Conservation (phyloP, 2,329 filamentous ascomycete genomes). For the Aureobasidium sp. region DNA sequence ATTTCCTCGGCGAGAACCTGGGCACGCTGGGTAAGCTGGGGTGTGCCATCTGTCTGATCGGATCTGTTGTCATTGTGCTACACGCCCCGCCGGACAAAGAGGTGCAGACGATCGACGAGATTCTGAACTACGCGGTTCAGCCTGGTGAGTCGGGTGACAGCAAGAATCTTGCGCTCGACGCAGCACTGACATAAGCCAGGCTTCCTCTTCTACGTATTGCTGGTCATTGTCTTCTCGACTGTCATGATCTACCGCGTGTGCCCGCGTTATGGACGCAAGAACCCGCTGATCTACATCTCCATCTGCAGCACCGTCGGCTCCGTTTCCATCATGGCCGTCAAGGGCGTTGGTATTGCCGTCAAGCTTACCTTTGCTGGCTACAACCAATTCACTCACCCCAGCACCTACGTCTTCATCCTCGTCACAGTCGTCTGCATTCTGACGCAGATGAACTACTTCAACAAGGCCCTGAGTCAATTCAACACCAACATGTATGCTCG, state of each 20-base stretch:
- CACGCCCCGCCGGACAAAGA: slow-evolving; percentile 93
- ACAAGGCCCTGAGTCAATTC: slow-evolving; percentile 95
- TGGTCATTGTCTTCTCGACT: slow-evolving; percentile 74
- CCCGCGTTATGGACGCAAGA: slow-evolving; percentile 85
- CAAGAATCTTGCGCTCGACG: not conserved
- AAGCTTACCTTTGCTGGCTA: slow-evolving; percentile 90
- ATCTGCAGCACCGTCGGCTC: slow-evolving; percentile 97
- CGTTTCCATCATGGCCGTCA: slow-evolving; percentile 97
- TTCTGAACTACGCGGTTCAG: slow-evolving; percentile 81
- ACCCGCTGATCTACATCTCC: slow-evolving; percentile 91
- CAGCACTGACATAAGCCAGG: slow-evolving; percentile 44
- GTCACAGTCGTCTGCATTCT: slow-evolving; percentile 88
- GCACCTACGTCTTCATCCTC: slow-evolving; percentile 96
- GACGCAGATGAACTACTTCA: slow-evolving; percentile 99
- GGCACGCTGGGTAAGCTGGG: slow-evolving; percentile 89
- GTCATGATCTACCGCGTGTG: slow-evolving; percentile 97
- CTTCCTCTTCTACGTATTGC: slow-evolving; percentile 78
- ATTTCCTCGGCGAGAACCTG: slow-evolving; percentile 84
- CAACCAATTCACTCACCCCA: slow-evolving; percentile 92
- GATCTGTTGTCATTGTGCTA: slow-evolving; percentile 93
- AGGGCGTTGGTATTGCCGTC: slow-evolving; percentile 94
- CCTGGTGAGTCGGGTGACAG: slow-evolving; percentile 56
- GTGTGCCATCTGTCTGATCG: slow-evolving; percentile 92
- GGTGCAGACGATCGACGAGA: slow-evolving; percentile 84
- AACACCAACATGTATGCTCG: slow-evolving; percentile 84